phyloP scores from a whole-genome alignment of 2,329 filamentous ascomycete species.

The Cladosporium sp. region DNA sequence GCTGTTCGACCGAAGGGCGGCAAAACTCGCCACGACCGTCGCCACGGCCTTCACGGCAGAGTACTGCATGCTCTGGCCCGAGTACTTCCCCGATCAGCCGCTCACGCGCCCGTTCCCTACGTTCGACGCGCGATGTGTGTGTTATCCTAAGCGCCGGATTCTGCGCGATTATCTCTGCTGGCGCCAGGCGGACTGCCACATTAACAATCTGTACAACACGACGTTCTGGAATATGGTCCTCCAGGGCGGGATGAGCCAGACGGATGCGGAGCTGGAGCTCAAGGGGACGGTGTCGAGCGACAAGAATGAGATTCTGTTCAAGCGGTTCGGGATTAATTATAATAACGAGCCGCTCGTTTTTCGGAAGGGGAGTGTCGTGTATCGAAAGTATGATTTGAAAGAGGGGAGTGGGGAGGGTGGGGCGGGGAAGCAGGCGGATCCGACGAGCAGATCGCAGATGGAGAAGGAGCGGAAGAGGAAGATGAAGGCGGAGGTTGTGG shows the following conservation, averaged over 20 bases:
- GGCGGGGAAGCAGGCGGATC: neutral
- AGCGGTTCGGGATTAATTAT: constrained; percentile 86
- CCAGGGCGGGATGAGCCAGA: constrained; percentile 65
- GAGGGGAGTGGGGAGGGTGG: constrained; percentile 34
- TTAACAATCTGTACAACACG: constrained; percentile 98
- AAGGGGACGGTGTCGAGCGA: constrained; percentile 76
- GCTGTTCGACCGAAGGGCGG: constrained; percentile 78
- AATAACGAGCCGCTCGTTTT: constrained; percentile 92
- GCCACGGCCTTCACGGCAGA: constrained; percentile 91
- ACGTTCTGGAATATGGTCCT: constrained; percentile 89
- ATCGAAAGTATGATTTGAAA: constrained; percentile 52
- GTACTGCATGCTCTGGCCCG: constrained; percentile 76
- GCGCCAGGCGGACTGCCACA: constrained; percentile 95
- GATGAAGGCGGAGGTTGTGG: constrained; percentile 70
- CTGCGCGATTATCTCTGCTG: constrained; percentile 93
- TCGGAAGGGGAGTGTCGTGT: constrained; percentile 87
- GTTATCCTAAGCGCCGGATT: constrained; percentile 77
- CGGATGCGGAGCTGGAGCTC: constrained; percentile 73
- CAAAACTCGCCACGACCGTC: constrained; percentile 86
- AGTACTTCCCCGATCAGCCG: constrained; percentile 64
- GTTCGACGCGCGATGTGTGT: constrained; percentile 87
- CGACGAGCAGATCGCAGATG: constrained; percentile 58
- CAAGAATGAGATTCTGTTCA: constrained; percentile 95
- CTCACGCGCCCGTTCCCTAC: constrained; percentile 72
- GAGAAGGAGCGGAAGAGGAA: constrained; percentile 79